phyloP scores from a whole-genome alignment of 2,329 filamentous ascomycete species.

The Aschersonia sp. region DNA sequence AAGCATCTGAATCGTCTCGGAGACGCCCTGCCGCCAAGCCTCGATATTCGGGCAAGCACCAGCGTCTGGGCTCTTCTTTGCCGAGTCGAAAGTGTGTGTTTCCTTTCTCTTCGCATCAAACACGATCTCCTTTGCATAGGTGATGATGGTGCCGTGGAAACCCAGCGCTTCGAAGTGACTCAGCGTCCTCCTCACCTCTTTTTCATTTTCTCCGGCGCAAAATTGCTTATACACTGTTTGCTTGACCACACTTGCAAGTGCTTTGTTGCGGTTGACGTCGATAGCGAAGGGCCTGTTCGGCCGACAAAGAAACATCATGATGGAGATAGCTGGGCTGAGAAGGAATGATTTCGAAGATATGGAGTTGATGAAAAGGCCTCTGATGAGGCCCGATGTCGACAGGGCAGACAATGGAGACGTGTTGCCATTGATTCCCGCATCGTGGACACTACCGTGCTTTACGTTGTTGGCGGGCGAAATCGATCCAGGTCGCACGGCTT shows the following conservation, averaged over 20 bases:
- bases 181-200: slow-evolving; percentile 29
- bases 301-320: slow-evolving; percentile 23
- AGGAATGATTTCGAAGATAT: slow-evolving; percentile 29
- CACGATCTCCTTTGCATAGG: slow-evolving; percentile 32
- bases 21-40: slow-evolving; percentile 17
- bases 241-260: slow-evolving; percentile 11
- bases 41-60: slow-evolving; percentile 22
- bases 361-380: slow-evolving; percentile 27
- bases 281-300: slow-evolving; percentile 20
- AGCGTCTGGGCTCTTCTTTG: slow-evolving; percentile 20
- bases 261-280: slow-evolving; percentile 6
- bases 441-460: not conserved
- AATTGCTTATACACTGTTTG: slow-evolving; percentile 40
- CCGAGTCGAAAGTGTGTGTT: slow-evolving; percentile 10
- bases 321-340: slow-evolving; percentile 19
- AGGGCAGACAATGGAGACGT: slow-evolving; percentile 13
- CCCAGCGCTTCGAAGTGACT: slow-evolving; percentile 30
- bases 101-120: slow-evolving; percentile 21
- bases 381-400: slow-evolving; percentile 18
- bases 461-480: not conserved
- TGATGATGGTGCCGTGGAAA: slow-evolving; percentile 40
- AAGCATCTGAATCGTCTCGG: slow-evolving; percentile 17
- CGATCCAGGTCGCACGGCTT: too few species aligned
- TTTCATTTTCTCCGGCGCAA: slow-evolving; percentile 34
- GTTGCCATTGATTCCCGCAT: slow-evolving; percentile 25